phyloP scores from a whole-genome alignment of 306 rosid species.

The Mimosa bimucronata region DNA sequence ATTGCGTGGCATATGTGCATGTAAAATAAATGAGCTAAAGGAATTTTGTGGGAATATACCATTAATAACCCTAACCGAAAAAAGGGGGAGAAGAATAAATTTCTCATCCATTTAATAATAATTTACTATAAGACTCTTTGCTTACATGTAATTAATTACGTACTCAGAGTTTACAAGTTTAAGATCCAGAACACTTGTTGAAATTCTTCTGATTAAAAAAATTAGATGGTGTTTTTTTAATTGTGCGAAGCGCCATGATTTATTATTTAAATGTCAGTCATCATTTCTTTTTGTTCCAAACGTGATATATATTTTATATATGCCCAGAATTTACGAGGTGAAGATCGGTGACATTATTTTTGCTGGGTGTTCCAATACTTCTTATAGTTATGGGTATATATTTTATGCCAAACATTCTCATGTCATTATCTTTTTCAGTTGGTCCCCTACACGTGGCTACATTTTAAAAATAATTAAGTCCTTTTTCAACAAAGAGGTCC shows the following conservation, averaged over 20 bases:
- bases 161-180: too few species aligned
- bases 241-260: neutral
- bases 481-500: too few species aligned
- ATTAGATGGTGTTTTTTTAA: neutral
- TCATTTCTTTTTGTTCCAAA: neutral
- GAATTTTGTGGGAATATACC: neutral
- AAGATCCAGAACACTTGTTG: neutral
- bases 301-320: too few species aligned
- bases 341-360: too few species aligned
- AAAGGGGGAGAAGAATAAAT: neutral
- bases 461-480: neutral
- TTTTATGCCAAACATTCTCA: neutral
- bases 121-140: too few species aligned
- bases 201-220: neutral
- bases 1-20: too few species aligned
- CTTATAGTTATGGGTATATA: neutral
- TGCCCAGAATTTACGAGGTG: too few species aligned
- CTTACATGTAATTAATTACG: too few species aligned
- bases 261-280: neutral
- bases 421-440: neutral
- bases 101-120: too few species aligned
- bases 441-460: neutral
- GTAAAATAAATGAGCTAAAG: neutral
- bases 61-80: too few species aligned
- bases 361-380: neutral